phyloP scores from a whole-genome alignment of 768 basidiomycete species.

The Termitomyces sp. region DNA sequence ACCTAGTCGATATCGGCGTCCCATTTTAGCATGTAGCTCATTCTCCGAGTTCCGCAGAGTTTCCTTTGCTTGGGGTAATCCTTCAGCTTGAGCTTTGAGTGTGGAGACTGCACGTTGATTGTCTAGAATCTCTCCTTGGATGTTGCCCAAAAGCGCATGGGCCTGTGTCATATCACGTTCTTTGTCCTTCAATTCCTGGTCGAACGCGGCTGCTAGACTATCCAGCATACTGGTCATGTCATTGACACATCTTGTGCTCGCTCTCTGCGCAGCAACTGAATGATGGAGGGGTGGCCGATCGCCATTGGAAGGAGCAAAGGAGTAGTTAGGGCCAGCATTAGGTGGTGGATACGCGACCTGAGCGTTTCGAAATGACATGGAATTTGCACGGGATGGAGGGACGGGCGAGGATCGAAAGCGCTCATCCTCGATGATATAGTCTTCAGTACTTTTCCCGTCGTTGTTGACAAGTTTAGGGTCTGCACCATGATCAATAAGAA shows the following conservation, averaged over 20 bases:
- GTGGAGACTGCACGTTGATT: constrained; percentile 71
- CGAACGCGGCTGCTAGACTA: constrained; percentile 84
- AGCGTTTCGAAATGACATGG: constrained; percentile 73
- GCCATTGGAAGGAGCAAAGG: constrained; percentile 48
- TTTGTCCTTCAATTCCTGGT: constrained; percentile 87
- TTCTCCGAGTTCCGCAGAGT: constrained; percentile 59
- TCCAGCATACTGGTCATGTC: constrained; percentile 87
- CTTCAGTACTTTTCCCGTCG: constrained; percentile 96
- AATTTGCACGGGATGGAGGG: constrained; percentile 59
- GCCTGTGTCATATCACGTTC: constrained; percentile 91
- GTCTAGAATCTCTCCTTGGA: constrained; percentile 87
- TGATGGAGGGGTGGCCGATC: constrained; percentile 78
- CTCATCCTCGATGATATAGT: constrained; percentile 98
- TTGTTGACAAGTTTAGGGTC: constrained; percentile 93
- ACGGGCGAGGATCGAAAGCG: constrained; percentile 91
- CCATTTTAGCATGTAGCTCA: constrained; percentile 73
- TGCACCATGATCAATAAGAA: constrained; percentile 93
- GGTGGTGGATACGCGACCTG: constrained; percentile 54
- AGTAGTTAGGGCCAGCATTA: constrained; percentile 16
- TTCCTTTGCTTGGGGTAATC: constrained; percentile 56
- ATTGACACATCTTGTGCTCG: constrained; percentile 79
- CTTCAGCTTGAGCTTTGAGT: constrained; percentile 67
- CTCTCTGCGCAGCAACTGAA: constrained; percentile 81
- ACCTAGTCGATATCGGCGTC: constrained; percentile 74
- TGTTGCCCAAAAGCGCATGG: constrained; percentile 78